phyloP scores from a whole-genome alignment of 2,329 filamentous ascomycete species.

The Paradendryphiella salina region DNA sequence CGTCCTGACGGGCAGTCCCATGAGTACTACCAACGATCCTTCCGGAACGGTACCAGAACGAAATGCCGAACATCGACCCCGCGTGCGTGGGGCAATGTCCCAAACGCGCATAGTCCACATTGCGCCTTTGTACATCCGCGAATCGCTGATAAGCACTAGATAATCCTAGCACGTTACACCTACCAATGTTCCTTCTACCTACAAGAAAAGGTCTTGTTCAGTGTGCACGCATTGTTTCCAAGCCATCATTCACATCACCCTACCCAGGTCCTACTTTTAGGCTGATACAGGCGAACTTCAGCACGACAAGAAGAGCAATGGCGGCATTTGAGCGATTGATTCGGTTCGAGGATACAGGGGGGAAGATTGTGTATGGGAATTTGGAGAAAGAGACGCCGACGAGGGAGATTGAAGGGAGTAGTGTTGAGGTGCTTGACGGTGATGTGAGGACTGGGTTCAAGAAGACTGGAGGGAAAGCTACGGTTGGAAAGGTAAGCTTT shows the following conservation, averaged over 20 bases:
- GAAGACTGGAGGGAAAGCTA: constrained; percentile 32
- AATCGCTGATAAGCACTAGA: background rate
- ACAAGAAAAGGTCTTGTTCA: background rate
- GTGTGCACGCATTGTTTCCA: constrained; percentile 1
- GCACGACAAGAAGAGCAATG: constrained; percentile 18
- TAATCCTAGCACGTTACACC: constrained; percentile 2
- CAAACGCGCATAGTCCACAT: constrained; percentile 1
- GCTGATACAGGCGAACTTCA: background rate
- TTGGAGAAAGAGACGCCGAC: constrained; percentile 36
- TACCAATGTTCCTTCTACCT: constrained; percentile 3
- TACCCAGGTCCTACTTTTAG: background rate
- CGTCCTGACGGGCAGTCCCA: constrained; percentile 9
- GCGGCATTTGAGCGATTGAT: constrained; percentile 41
- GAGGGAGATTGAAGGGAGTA: constrained; percentile 36
- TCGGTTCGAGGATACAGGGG: constrained; percentile 38
- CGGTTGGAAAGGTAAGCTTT: constrained; percentile 27
- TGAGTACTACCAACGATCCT: background rate
- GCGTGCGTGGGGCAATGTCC: constrained; percentile 11
- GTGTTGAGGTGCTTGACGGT: constrained; percentile 36
- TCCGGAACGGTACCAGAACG: background rate
- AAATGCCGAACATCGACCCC: constrained; percentile 16
- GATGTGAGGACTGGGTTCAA: constrained; percentile 36
- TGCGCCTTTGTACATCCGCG: background rate
- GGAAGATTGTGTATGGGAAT: constrained; percentile 39
- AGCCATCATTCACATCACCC: background rate